A percentile compares a stretch with the other conserved stretches of the same genome.
Evolutionary conservation across 169 alveolate genomes (phyloP).

Genomic region (Cryptosporidium meleagridis): DNA sequence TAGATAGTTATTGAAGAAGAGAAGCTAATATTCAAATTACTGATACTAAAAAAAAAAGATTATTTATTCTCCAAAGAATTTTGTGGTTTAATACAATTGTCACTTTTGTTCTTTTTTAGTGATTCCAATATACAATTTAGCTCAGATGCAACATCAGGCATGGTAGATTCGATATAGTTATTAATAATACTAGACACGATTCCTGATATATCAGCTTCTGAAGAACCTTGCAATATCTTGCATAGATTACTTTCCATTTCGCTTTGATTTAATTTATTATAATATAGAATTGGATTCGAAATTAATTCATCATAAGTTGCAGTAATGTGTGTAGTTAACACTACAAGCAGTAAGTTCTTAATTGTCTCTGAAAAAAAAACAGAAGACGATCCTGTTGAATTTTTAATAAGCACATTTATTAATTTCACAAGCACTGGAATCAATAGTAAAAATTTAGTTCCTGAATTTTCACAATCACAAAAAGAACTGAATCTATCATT

Average conservation of each 20-base stretch:
- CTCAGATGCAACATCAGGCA: conserved; percentile 69
- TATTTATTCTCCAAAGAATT: not conserved
- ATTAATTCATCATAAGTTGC: conserved; percentile 36
- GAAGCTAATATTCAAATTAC: not conserved
- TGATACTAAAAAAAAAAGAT: not conserved
- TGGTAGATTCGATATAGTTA: not conserved
- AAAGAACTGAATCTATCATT: not conserved
- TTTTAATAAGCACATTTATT: conserved; percentile 7
- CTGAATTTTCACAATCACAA: conserved; percentile 11
- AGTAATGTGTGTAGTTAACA: conserved; percentile 4
- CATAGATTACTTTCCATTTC: not conserved
- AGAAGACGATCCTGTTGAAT: conserved; percentile 37
- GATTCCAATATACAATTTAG: conserved; percentile 7
- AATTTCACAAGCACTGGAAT: conserved; percentile 43
- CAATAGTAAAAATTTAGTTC: conserved; percentile 9
- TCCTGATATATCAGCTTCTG: conserved; percentile 19
- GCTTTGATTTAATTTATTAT: not conserved
- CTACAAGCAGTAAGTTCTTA: conserved; percentile 56
- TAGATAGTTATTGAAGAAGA: not conserved
- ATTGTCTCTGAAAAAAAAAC: conserved; percentile 57
- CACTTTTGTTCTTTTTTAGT: not conserved
- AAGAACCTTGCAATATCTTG: not conserved
- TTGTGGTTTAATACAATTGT: not conserved
- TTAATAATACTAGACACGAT: conserved; percentile 16
- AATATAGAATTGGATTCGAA: conserved; percentile 26